Percentiles rank a stretch among this genome's conserved stretches.
phyloP scores from a whole-genome alignment of 2,329 filamentous ascomycete genomes.

The Xylariaceae sp. region DNA sequence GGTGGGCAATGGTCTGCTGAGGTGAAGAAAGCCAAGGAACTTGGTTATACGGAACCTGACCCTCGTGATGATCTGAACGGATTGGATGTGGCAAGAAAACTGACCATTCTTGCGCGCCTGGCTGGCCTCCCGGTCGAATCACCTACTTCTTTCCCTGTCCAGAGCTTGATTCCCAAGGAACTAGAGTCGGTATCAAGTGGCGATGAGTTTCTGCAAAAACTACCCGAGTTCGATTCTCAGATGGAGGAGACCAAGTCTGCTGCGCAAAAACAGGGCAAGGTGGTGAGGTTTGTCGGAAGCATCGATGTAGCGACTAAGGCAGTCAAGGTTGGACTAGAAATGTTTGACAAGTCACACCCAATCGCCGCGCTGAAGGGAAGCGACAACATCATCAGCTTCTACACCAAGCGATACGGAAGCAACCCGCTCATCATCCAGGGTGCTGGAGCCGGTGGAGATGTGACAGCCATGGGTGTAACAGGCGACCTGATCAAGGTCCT shows the following conservation, averaged over 20 bases:
- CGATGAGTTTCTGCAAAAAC: constrained; percentile 77
- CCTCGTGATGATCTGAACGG: constrained; percentile 84
- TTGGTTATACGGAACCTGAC: constrained; percentile 90
- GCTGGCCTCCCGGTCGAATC: constrained; percentile 77
- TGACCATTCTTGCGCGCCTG: constrained; percentile 88
- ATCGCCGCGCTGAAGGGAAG: constrained; percentile 95
- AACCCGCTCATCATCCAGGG: constrained; percentile 94
- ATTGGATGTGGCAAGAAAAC: constrained; percentile 87
- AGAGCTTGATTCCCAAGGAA: constrained; percentile 86
- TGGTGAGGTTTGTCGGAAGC: constrained; percentile 89
- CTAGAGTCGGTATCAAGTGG: constrained; percentile 73
- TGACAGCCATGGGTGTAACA: constrained; percentile 98
- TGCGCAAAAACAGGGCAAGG: constrained; percentile 85
- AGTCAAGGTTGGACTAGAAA: constrained; percentile 90
- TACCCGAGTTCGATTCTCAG: constrained; percentile 78
- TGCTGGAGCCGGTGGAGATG: constrained; percentile 87
- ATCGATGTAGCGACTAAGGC: constrained; percentile 77
- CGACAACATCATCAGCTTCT: constrained; percentile 99
- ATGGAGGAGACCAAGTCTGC: constrained; percentile 86
- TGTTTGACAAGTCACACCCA: constrained; percentile 80
- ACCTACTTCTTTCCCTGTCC: constrained; percentile 85
- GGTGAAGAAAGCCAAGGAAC: constrained; percentile 84
- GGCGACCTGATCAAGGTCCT: constrained; percentile 87
- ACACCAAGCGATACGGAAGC: constrained; percentile 87
- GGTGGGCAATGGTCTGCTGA: constrained; percentile 87